Evolutionary conservation across 139 green algal genomes (phyloP).

Genomic region (Chlorella ohadii): DNA sequence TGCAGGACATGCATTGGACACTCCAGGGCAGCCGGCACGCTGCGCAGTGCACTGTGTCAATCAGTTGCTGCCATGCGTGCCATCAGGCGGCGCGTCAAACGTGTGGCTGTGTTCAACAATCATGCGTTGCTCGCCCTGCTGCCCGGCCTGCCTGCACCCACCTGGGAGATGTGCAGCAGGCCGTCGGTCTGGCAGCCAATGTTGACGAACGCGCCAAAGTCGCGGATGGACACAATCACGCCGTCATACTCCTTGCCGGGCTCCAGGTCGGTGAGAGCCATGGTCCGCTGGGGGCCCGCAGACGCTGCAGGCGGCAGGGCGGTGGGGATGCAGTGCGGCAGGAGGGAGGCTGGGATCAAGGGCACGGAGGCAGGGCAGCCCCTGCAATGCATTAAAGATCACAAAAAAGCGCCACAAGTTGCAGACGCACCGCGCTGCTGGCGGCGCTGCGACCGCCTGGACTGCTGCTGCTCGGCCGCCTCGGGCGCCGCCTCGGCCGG

Average conservation of each 20-base stretch:
- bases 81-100: no score
- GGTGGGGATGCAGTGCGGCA: background rate
- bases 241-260: conserved; percentile 43
- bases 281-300: conserved; percentile 31
- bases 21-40: no score
- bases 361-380: no score
- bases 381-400: no score
- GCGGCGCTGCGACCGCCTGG: background rate
- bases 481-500: conserved; percentile 4
- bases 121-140: conserved; percentile 50
- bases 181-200: conserved; percentile 85
- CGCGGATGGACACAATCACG: conserved; percentile 40
- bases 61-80: no score
- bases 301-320: background rate
- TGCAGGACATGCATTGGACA: no score
- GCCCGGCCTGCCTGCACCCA: conserved; percentile 53
- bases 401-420: background rate
- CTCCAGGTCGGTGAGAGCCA: conserved; percentile 34
- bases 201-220: conserved; percentile 96
- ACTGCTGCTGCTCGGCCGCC: conserved; percentile 11
- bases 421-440: background rate
- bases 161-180: conserved; percentile 96
- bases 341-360: background rate
- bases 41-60: no score
- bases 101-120: no score